A percentile compares a stretch with the other conserved stretches of the same genome.
These are phyloP conservation scores for Pestalotiopsis sp. DNA, from an alignment of 2,329 filamentous ascomycete genomes.

Conservation along the genomic window DNA sequence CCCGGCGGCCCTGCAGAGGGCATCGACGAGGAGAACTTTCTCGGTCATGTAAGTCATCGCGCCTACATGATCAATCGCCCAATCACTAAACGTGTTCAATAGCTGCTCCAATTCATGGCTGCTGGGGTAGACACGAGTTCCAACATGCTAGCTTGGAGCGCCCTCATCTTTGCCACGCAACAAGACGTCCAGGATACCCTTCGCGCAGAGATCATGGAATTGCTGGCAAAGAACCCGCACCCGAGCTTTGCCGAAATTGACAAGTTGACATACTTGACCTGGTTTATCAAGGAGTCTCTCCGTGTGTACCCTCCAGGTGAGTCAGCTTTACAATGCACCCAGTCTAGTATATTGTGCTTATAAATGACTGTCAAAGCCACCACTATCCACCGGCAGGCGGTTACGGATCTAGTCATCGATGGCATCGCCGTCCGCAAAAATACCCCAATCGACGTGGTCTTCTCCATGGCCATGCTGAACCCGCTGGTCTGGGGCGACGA, in stretches of 20 bases:
- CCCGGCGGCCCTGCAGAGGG: slow-evolving; percentile 19
- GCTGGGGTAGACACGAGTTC: slow-evolving; percentile 20
- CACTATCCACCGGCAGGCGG: slow-evolving; percentile 15
- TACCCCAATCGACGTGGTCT: slow-evolving; percentile 23
- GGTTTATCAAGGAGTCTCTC: slow-evolving; percentile 6
- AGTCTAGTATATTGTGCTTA: background rate
- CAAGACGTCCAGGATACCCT: slow-evolving; percentile 16
- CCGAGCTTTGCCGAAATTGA: slow-evolving; percentile 29
- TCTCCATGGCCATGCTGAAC: slow-evolving; percentile 21
- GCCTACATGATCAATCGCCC: fast-evolving
- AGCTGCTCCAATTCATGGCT: slow-evolving; percentile 18
- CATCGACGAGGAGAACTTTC: slow-evolving; percentile 16
- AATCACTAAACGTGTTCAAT: background rate
- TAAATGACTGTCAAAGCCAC: background rate
- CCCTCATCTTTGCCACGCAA: slow-evolving; percentile 15
- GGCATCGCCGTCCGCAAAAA: slow-evolving; percentile 27
- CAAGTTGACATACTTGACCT: slow-evolving; percentile 15
- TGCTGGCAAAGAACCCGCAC: slow-evolving; percentile 21
- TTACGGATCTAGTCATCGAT: slow-evolving; percentile 22
- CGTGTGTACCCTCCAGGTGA: background rate
- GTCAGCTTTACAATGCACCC: background rate
- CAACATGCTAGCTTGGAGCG: slow-evolving; percentile 19
- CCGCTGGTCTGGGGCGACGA: slow-evolving; percentile 28
- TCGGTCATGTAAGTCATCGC: slow-evolving; percentile 12
- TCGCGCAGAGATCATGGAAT: slow-evolving; percentile 6